A percentile compares a stretch with the other conserved stretches of the same genome.
Evolutionary conservation across 805 yeast species (phyloP).

Genomic region (Huiozyma sinensis): DNA sequence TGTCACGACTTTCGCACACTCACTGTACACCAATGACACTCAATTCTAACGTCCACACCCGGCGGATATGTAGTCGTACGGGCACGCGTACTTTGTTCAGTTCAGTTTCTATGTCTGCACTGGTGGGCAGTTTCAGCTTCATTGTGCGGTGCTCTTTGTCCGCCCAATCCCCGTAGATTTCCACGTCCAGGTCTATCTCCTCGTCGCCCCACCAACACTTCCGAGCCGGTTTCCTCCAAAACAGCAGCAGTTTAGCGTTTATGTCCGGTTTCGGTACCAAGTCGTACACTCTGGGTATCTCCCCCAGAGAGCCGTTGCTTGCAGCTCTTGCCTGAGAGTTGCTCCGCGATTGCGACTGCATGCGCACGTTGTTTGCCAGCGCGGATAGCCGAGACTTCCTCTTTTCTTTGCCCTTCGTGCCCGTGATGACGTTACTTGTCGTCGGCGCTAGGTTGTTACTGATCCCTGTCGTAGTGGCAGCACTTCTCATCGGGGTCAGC

Average conservation of each 20-base stretch:
- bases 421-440: neutral
- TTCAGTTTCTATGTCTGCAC: constrained; percentile 7
- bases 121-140: constrained; percentile 10
- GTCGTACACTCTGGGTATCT: constrained; percentile 22
- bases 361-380: constrained; percentile 49
- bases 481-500: neutral
- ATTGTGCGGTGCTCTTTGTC: constrained; percentile 7
- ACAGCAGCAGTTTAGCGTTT: constrained; percentile 61
- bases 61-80: constrained; percentile 71
- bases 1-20: neutral
- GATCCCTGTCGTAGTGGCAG: constrained; percentile 1
- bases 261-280: constrained; percentile 28
- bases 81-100: constrained; percentile 24
- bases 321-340: constrained; percentile 32
- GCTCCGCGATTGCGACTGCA: constrained; percentile 45
- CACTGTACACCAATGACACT: constrained; percentile 72
- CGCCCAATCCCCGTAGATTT: constrained; percentile 21
- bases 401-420: constrained; percentile 13
- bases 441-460: neutral
- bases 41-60: constrained; percentile 95
- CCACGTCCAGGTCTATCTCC: constrained; percentile 34
- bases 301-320: constrained; percentile 26
- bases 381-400: constrained; percentile 49
- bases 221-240: constrained; percentile 97
- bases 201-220: constrained; percentile 96